Percentiles rank a stretch among this genome's conserved stretches.
These are phyloP conservation scores for Pleurotus pulmonarius DNA, from an alignment of 768 basidiomycete species.

Conservation along the genomic window DNA sequence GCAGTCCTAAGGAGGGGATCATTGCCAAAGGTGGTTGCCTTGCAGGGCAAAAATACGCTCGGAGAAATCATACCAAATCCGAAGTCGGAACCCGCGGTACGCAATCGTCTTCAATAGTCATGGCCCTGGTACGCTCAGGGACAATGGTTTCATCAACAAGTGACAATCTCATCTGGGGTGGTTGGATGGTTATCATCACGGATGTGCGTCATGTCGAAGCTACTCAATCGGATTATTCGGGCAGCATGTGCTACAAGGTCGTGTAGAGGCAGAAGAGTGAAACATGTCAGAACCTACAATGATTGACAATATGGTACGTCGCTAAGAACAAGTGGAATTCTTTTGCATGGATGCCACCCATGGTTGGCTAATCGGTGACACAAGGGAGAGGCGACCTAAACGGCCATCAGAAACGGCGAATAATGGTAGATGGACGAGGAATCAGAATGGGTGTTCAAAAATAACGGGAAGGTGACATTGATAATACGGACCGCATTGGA, in stretches of 20 bases:
- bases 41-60: slow-evolving; percentile 5
- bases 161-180: no score
- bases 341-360: neutral
- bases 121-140: slow-evolving; percentile 2
- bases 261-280: no score
- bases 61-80: slow-evolving; percentile 14
- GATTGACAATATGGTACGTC: no score
- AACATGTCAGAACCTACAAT: no score
- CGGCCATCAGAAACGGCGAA: slow-evolving; percentile 7
- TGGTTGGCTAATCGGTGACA: neutral
- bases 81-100: slow-evolving; percentile 16
- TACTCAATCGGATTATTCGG: no score
- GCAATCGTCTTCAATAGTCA: slow-evolving; percentile 2
- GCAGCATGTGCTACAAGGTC: no score
- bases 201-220: no score
- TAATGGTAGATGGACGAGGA: neutral
- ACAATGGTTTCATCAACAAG: neutral
- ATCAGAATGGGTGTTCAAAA: neutral
- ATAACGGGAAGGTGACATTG: neutral
- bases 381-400: slow-evolving; percentile 2
- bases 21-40: neutral
- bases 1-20: neutral
- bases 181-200: no score
- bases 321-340: no score
- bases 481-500: slow-evolving; percentile 1